Evolutionary conservation across 192 early-diverging fungal genomes (phyloP).

Genomic region (Backusella circina): DNA sequence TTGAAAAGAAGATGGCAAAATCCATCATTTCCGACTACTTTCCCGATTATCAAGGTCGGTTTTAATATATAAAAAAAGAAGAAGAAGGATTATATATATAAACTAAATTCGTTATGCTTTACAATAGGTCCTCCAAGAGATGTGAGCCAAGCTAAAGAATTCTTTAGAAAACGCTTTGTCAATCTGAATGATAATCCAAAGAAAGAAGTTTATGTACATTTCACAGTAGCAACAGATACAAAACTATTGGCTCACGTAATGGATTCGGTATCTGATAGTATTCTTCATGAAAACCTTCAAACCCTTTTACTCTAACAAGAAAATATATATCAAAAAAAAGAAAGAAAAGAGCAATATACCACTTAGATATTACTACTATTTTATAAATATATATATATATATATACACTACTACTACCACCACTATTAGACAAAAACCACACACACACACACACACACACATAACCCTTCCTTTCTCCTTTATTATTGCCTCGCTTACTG

Average conservation of each 20-base stretch:
- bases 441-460: not conserved
- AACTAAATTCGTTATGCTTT: not conserved
- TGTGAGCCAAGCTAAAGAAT: constrained; percentile 18
- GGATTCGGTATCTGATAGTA: constrained; percentile 31
- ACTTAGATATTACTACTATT: not conserved
- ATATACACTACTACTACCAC: not conserved
- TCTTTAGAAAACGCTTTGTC: constrained; percentile 36
- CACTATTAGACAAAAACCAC: not conserved
- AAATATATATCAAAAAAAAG: not conserved
- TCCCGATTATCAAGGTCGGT: constrained; percentile 43
- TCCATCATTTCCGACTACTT: constrained; percentile 43
- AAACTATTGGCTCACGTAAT: constrained; percentile 42
- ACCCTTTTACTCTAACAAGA: constrained; percentile 8
- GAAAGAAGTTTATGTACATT: constrained; percentile 49
- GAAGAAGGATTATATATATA: not conserved
- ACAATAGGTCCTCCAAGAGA: constrained; percentile 16
- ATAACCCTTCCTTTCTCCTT: not conserved
- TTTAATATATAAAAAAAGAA: constrained; percentile 3
- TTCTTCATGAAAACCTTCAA: constrained; percentile 20
- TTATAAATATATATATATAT: not conserved
- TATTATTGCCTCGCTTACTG: not conserved
- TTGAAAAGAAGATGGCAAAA: constrained; percentile 39
- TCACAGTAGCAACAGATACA: constrained; percentile 48
- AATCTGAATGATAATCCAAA: constrained; percentile 33
- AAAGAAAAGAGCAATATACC: not conserved